Conservation (phyloP, 257 asterid species). For the Ilex asprella region DNA sequence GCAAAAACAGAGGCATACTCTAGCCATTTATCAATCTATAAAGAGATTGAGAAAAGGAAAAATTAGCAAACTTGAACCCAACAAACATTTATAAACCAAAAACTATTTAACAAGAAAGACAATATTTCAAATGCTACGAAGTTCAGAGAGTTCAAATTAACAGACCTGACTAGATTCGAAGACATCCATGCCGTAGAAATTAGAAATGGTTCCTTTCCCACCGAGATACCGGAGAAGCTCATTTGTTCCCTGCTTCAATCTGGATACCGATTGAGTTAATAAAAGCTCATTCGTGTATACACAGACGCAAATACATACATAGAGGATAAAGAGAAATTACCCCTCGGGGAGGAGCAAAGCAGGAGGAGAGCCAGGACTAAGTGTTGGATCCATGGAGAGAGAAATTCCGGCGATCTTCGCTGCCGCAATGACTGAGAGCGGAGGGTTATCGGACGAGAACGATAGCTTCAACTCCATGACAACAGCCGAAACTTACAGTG, state of each 20-base stretch:
- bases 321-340: conserved; percentile 23
- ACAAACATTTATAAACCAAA: conserved; percentile 4
- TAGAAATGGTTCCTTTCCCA: conserved; percentile 36
- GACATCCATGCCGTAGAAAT: conserved; percentile 47
- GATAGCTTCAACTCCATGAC: conserved; percentile 41
- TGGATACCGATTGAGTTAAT: conserved; percentile 27
- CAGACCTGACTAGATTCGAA: conserved; percentile 58
- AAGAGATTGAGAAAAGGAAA: neutral
- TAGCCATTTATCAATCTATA: conserved; percentile 82
- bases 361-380: conserved; percentile 52
- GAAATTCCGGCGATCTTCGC: conserved; percentile 57
- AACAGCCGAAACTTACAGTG: neutral
- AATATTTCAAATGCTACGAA: neutral
- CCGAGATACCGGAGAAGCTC: conserved; percentile 64
- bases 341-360: conserved; percentile 39
- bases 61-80: neutral
- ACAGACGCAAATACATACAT: neutral
- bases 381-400: conserved; percentile 32
- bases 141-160: conserved; percentile 2
- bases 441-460: conserved; percentile 59
- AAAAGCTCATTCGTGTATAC: neutral
- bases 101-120: neutral
- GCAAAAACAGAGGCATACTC: conserved; percentile 66
- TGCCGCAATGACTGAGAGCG: conserved; percentile 63
- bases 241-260: conserved; percentile 47